Evolutionary conservation across 2,329 filamentous ascomycete genomes (phyloP).

Genomic region (Cercospora beticola): DNA sequence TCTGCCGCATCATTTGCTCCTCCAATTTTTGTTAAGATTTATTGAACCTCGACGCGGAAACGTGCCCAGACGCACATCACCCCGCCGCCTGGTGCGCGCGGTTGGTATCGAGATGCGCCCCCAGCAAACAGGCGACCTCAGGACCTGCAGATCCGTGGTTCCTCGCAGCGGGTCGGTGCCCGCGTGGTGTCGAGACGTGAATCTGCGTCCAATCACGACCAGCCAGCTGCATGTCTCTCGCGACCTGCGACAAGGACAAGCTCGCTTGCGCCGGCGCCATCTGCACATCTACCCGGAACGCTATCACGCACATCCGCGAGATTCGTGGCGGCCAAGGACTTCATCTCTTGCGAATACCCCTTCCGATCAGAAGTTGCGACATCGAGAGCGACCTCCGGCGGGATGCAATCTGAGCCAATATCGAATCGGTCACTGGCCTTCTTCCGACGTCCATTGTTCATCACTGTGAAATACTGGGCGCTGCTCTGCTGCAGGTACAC

Average conservation of each 20-base stretch:
- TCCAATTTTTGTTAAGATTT: neutral
- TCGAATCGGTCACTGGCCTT: neutral
- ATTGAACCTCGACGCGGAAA: neutral
- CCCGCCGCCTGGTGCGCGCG: neutral
- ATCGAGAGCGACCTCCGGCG: neutral
- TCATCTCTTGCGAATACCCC: neutral
- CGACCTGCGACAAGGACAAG: neutral
- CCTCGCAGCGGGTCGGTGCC: neutral
- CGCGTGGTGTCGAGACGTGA: conserved; percentile 8
- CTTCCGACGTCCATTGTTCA: neutral
- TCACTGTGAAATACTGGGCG: neutral
- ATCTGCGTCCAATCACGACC: neutral
- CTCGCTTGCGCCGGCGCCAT: conserved; percentile 3
- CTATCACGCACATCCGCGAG: conserved; percentile 1
- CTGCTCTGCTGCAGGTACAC: neutral
- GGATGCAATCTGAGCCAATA: neutral
- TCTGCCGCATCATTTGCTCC: neutral
- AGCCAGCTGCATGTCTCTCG: neutral
- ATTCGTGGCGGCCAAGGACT: conserved; percentile 2
- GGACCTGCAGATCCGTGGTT: conserved; percentile 5
- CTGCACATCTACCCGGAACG: conserved; percentile 4
- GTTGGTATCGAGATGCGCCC: neutral
- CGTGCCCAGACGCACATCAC: neutral
- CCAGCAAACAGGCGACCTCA: neutral
- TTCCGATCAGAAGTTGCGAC: neutral